phyloP scores from a whole-genome alignment of 495 filamentous ascomycete species.

The Hypoxylon fuscum region DNA sequence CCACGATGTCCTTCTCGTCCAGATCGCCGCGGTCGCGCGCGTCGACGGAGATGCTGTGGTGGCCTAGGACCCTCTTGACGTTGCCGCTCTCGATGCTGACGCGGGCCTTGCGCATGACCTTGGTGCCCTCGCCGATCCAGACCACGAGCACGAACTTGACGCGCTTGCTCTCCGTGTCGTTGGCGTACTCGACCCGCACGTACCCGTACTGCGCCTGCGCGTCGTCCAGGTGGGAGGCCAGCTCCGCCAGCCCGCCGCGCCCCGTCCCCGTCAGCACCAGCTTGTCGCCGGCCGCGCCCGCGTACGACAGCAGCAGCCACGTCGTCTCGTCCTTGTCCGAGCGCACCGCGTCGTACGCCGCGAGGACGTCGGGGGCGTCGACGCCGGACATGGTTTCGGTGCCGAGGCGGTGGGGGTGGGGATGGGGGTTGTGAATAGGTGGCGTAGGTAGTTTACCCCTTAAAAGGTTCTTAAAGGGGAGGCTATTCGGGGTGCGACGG shows the following conservation, averaged over 20 bases:
- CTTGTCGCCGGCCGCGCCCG: slow-evolving; percentile 55
- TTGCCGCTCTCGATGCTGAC: slow-evolving; percentile 65
- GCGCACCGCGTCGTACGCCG: slow-evolving; percentile 61
- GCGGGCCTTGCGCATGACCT: slow-evolving; percentile 68
- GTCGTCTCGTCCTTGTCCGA: slow-evolving; percentile 65
- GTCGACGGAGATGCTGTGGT: slow-evolving; percentile 63
- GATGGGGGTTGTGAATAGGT: no score
- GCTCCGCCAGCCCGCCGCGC: slow-evolving; percentile 60
- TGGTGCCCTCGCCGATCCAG: slow-evolving; percentile 64
- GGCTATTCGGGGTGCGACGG: slow-evolving; percentile 4
- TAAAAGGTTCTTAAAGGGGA: neutral
- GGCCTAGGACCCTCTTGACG: slow-evolving; percentile 63
- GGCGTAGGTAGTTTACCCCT: no score
- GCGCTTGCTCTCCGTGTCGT: slow-evolving; percentile 66
- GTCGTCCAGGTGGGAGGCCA: slow-evolving; percentile 55
- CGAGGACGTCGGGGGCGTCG: slow-evolving; percentile 56
- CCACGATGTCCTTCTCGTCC: slow-evolving; percentile 62
- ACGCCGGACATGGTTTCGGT: slow-evolving; percentile 61
- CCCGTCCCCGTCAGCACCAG: slow-evolving; percentile 59
- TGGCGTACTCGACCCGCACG: slow-evolving; percentile 65
- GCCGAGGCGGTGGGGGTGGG: slow-evolving; percentile 11
- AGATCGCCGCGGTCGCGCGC: slow-evolving; percentile 61
- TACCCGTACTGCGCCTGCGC: slow-evolving; percentile 65
- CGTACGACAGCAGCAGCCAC: slow-evolving; percentile 66
- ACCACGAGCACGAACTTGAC: slow-evolving; percentile 67